Evolutionary conservation across 1,284 basidiomycete genomes (phyloP).

Genomic region (Apiotrichum siamense): DNA sequence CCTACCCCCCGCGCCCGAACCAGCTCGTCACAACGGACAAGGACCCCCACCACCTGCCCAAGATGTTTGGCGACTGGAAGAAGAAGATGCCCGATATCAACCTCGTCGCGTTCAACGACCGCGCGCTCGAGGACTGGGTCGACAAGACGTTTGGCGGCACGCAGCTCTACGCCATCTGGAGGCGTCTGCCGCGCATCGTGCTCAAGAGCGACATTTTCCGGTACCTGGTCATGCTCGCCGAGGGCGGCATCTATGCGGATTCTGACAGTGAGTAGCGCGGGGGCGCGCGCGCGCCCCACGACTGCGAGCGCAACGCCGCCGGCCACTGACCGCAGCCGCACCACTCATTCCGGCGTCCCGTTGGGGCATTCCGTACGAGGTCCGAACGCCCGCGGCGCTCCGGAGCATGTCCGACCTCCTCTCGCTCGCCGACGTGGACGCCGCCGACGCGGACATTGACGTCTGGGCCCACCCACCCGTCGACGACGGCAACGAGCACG

Average conservation of each 20-base stretch:
- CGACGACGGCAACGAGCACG: slow-evolving; percentile 32
- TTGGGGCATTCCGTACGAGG: slow-evolving; percentile 34
- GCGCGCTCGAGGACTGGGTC: slow-evolving; percentile 29
- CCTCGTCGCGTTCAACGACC: slow-evolving; percentile 32
- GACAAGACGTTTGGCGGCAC: slow-evolving; percentile 24
- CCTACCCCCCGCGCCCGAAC: slow-evolving; percentile 24
- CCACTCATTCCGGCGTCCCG: slow-evolving; percentile 33
- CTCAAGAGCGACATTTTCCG: slow-evolving; percentile 41
- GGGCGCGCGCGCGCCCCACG: neutral
- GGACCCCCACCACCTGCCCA: slow-evolving; percentile 22
- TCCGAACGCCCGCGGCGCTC: slow-evolving; percentile 23
- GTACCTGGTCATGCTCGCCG: slow-evolving; percentile 41
- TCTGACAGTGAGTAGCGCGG: slow-evolving; percentile 39
- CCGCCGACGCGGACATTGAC: neutral
- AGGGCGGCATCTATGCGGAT: slow-evolving; percentile 48
- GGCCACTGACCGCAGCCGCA: slow-evolving; percentile 12
- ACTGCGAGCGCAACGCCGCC: neutral
- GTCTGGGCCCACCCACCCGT: slow-evolving; percentile 22
- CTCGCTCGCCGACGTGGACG: slow-evolving; percentile 20
- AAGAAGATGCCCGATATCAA: slow-evolving; percentile 34
- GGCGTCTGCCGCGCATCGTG: slow-evolving; percentile 38
- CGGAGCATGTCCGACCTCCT: slow-evolving; percentile 28
- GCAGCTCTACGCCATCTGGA: slow-evolving; percentile 27
- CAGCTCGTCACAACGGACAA: slow-evolving; percentile 37
- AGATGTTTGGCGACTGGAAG: slow-evolving; percentile 31